Evolutionary conservation across 1,139 yeast genomes (phyloP).

Genomic region (Nakaseomyces nivariensis): DNA sequence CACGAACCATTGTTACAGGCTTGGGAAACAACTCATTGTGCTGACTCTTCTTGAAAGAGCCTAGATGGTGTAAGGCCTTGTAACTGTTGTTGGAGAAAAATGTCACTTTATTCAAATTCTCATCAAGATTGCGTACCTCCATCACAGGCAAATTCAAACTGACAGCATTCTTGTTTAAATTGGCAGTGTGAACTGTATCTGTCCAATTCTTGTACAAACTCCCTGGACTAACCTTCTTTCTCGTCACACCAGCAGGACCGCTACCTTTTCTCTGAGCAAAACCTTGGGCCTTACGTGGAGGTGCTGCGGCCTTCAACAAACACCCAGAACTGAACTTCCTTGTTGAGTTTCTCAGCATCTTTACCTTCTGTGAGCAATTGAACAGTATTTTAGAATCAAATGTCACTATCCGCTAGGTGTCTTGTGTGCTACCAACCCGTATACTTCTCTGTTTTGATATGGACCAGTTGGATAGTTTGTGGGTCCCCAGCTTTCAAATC

Average conservation of each 20-base stretch:
- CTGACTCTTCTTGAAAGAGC: slow-evolving; percentile 55
- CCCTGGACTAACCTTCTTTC: slow-evolving; percentile 22
- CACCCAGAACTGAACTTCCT: background rate
- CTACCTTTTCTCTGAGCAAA: slow-evolving; percentile 20
- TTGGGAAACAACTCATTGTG: slow-evolving; percentile 50
- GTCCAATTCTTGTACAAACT: slow-evolving; percentile 26
- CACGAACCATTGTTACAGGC: slow-evolving; percentile 48
- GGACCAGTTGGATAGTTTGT: too few relatives aligned
- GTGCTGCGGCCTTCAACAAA: slow-evolving; percentile 14
- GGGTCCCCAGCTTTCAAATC: too few relatives aligned
- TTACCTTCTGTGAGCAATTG: too few relatives aligned
- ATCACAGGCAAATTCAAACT: slow-evolving; percentile 19
- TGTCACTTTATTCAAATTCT: slow-evolving; percentile 14
- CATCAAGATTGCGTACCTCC: slow-evolving; percentile 13
- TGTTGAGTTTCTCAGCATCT: background rate
- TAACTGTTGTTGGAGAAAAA: slow-evolving; percentile 19
- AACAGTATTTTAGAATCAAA: too few relatives aligned
- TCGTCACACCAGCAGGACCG: slow-evolving; percentile 13
- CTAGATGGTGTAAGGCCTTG: slow-evolving; percentile 31
- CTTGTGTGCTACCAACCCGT: too few relatives aligned
- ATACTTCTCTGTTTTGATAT: too few relatives aligned
- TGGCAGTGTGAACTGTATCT: slow-evolving; percentile 23
- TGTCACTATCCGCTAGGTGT: too few relatives aligned
- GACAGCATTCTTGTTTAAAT: slow-evolving; percentile 19
- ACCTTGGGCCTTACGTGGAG: slow-evolving; percentile 23